Evolutionary conservation across 106 monocot species (phyloP), one percentile per base, ranked within the genome.

Genomic region (Apostasia ramifera): DNA sequence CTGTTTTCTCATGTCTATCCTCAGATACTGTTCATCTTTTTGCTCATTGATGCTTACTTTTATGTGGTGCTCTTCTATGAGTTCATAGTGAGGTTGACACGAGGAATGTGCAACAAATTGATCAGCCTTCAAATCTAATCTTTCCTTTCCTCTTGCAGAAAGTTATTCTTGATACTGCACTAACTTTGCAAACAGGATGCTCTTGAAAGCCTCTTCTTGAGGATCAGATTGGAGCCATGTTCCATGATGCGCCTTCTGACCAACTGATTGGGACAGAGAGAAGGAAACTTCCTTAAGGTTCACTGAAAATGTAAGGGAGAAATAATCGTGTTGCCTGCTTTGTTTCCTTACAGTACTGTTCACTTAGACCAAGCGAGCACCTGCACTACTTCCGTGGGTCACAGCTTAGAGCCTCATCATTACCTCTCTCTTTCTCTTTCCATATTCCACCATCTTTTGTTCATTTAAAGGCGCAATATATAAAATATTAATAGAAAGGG

Each of bases 1-100:
- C 58, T 77, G 65, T 63, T 78, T 70, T 39, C 65, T 49, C 68
- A 57, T 72, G 72, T 72, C 66, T 55, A 66, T 70, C 68, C 65
- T 70, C 43, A 66, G 67, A 63, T 74, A 70, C 69, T 47, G 13
- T 57, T 67, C 66, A 57, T 50, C 40, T 46, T 71, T 70, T 71
- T 56, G 26, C 63, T 72, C 72, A 55, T 60, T 55, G 62, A 68
- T 14, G 55, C 81, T 61, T 66, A 81, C 71, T 9, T 58, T 62
- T 76, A 53, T 49, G 66, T 57, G 71, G 57, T 66, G 65, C 66
- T 66, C 65, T 72, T 66, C 44, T 53, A 12, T 13, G 12, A 10
- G 13, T 56, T 12, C 13, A 56, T n/a, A 56, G 14, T 10, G 4
- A n/a, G 2, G 26, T 26, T 26, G 26, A 26, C 26, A 26, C 26